These are phyloP conservation scores for Fonsecaea pugnacius DNA, from an alignment of 2,329 filamentous ascomycete species.

Conservation along the genomic window DNA sequence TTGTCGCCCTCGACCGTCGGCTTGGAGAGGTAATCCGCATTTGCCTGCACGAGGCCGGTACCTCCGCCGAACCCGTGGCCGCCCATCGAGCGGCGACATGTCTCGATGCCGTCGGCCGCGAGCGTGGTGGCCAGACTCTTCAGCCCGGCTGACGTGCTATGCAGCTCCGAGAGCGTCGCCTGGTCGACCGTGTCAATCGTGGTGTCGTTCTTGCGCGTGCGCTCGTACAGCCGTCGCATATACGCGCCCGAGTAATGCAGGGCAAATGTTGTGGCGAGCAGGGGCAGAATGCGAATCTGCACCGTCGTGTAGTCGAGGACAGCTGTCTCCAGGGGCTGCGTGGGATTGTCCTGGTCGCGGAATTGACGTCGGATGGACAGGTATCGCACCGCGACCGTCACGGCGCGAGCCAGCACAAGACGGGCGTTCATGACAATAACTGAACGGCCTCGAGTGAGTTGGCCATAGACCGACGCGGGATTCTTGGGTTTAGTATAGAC, in stretches of 20 bases:
- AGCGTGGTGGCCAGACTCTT: slow-evolving; percentile 73
- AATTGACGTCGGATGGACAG: slow-evolving; percentile 56
- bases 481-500: slow-evolving; percentile 50
- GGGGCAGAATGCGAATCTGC: slow-evolving; percentile 57
- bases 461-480: slow-evolving; percentile 55
- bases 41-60: slow-evolving; percentile 63
- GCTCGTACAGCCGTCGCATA: slow-evolving; percentile 54
- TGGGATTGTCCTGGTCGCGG: slow-evolving; percentile 51
- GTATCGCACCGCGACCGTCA: slow-evolving; percentile 58
- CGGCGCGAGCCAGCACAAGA: slow-evolving; percentile 57
- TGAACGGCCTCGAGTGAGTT: slow-evolving; percentile 47
- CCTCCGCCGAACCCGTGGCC: slow-evolving; percentile 62
- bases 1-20: slow-evolving; percentile 77
- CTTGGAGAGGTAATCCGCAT: slow-evolving; percentile 73
- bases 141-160: slow-evolving; percentile 74
- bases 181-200: slow-evolving; percentile 53
- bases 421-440: slow-evolving; percentile 52
- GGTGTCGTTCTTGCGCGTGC: slow-evolving; percentile 53
- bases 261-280: slow-evolving; percentile 58
- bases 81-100: slow-evolving; percentile 74
- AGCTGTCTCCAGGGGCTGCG: slow-evolving; percentile 45
- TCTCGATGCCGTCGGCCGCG: slow-evolving; percentile 74
- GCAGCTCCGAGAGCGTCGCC: slow-evolving; percentile 67
- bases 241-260: slow-evolving; percentile 49
- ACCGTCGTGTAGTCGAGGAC: slow-evolving; percentile 60